Base-by-base conservation (phyloP, 2,329 filamentous ascomycete species). In the Trichoderma sp. region DNA sequence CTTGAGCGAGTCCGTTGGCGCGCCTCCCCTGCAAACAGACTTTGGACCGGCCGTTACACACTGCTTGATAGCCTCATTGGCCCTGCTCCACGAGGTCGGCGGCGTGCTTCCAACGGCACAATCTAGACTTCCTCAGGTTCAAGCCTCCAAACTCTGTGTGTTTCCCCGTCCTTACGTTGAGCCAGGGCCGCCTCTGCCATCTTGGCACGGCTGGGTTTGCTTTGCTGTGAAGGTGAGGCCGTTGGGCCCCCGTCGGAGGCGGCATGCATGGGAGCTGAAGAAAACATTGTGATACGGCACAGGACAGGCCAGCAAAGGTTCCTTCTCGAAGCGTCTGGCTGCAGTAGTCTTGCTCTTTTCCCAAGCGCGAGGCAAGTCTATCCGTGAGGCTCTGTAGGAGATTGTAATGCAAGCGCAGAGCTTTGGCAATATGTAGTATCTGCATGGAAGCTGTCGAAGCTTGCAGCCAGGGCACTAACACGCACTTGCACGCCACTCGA, bases 271-370 rank as follows among this genome's bases (percentile, higher is more conserved):
- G 41, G 55, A 61, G 47, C 59, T 62, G 59, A 45, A 62, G 59
- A 41, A 26, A 24, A 19, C 34, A 39, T 39, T 5, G 21, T 34
- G 19, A 50, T 41, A 34, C n/a, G 59, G 19, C 7, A 17, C 39
- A 34, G 59, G 59, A 62, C 54, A 62, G 59, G 59, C 24, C 26
- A 41, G 59, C 48, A 52, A 62, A 62, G 59, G 59, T 62, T 62
- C 59, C 59, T n/a, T 58, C 57, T 39, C 30, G 10, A 54, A 43
- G 24, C 15, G 17, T 44, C 30, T 19, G n/a, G 30, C 17, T 61
- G 58, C 58, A 61, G 58, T 52, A 60, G 57, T 61, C 21, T 15
- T 52, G 21, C 24, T 61, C 17, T 61, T 44, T 51, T 51, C 24
- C 47, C 48, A 45, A 34, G 17, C 7, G 39, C 12, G 17, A 62